Percentiles rank a stretch among this genome's conserved stretches.
Conservation (phyloP, 176 grass and related monocot species). For the Saccharum spontaneum region DNA sequence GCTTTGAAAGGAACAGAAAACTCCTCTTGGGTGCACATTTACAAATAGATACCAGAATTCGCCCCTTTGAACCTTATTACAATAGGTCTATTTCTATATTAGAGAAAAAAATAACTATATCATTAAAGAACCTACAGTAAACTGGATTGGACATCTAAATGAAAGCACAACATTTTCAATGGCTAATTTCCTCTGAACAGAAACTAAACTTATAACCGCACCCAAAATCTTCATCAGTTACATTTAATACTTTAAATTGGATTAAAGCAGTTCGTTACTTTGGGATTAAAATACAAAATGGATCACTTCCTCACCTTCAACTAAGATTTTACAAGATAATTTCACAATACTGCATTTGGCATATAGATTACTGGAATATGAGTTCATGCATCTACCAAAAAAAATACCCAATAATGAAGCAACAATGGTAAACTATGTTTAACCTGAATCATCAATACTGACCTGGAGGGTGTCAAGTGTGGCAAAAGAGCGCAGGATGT, state of each 20-base stretch:
- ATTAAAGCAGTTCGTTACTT: neutral
- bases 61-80: neutral
- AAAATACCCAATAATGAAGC: neutral
- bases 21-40: neutral
- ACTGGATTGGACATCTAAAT: neutral
- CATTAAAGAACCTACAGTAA: neutral
- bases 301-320: neutral
- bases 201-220: neutral
- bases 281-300: neutral
- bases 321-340: neutral
- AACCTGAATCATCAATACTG: neutral
- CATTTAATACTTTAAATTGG: neutral
- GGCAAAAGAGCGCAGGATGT: slow-evolving; percentile 37
- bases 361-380: neutral
- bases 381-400: neutral
- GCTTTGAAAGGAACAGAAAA: neutral
- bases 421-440: neutral
- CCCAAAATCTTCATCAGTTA: neutral
- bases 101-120: neutral
- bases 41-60: neutral
- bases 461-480: slow-evolving; percentile 39
- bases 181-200: neutral
- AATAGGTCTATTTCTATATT: neutral
- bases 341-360: neutral
- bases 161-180: neutral